Percentiles rank a stretch among this genome's conserved stretches.
Evolutionary conservation across 2,329 filamentous ascomycete species (phyloP).

Genomic region (Botrytis deweyae): DNA sequence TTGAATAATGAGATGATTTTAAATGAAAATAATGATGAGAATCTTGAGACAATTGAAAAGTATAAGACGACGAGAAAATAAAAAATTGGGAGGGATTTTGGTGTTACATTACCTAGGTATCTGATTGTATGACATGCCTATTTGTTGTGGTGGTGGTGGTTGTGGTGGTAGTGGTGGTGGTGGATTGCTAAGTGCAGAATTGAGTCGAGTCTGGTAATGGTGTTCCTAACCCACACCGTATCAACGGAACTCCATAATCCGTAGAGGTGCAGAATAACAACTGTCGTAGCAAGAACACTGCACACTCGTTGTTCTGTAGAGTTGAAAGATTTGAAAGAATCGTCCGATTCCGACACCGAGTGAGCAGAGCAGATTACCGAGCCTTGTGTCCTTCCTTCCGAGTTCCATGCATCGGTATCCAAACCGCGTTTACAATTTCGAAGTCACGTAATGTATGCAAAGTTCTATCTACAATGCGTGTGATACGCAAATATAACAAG

Average conservation of each 20-base stretch:
- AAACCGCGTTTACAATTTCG: slow-evolving; percentile 22
- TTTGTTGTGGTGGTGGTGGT: slow-evolving; percentile 3
- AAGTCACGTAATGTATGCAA: slow-evolving; percentile 20
- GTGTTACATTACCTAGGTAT: slow-evolving; percentile 22
- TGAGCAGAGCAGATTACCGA: slow-evolving; percentile 17
- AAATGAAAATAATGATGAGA: background rate
- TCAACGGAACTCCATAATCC: background rate
- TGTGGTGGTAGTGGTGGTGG: background rate
- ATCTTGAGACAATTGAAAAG: background rate
- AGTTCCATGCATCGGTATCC: slow-evolving; percentile 17
- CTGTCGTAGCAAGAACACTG: background rate
- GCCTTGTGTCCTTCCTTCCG: slow-evolving; percentile 18
- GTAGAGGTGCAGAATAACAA: background rate
- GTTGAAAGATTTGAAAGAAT: slow-evolving; percentile 12
- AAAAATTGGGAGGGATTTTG: slow-evolving; percentile 10
- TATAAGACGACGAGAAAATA: slow-evolving; percentile 9
- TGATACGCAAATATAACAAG: slow-evolving; percentile 19
- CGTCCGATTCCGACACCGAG: slow-evolving; percentile 1
- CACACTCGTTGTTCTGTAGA: slow-evolving; percentile 15
- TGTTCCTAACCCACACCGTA: background rate
- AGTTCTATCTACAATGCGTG: slow-evolving; percentile 22
- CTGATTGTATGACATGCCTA: slow-evolving; percentile 23
- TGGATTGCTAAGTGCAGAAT: slow-evolving; percentile 5
- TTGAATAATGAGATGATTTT: background rate
- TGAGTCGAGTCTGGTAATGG: slow-evolving; percentile 13